Percentiles rank a stretch among this genome's conserved stretches.
Conservation (phyloP, 352 stramenopile species). For the Pythium grandisporangium region DNA sequence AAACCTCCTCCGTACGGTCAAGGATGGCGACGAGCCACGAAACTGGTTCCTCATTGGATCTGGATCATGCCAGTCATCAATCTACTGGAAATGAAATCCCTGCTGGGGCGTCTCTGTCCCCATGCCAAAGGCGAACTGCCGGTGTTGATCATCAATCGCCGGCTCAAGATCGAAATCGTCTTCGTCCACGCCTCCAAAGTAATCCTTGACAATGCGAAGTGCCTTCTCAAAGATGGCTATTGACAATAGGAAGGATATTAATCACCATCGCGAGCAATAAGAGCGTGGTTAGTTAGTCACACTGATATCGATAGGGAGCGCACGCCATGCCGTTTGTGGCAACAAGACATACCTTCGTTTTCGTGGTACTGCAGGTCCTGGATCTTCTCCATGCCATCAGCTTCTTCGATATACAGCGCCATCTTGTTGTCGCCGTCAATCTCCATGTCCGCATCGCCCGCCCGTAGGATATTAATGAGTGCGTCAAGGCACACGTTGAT, state of each 20-base stretch:
- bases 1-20: too few species aligned
- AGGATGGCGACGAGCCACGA: too few species aligned
- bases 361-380: constrained; percentile 97
- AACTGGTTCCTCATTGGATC: too few species aligned
- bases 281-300: too few species aligned
- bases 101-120: constrained; percentile 6
- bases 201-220: constrained; percentile 94
- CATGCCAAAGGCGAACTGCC: constrained; percentile 67
- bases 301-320: too few species aligned
- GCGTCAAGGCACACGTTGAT: constrained; percentile 97
- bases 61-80: too few species aligned
- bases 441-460: constrained; percentile 83
- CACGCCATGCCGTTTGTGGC: too few species aligned
- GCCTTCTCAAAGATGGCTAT: constrained; percentile 93
- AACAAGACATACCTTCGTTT: constrained; percentile 88
- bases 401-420: constrained; percentile 94
- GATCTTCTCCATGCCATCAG: constrained; percentile 94
- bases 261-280: too few species aligned
- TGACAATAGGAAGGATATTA: too few species aligned
- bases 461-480: constrained; percentile 90
- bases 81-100: constrained; percentile 11
- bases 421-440: constrained; percentile 91
- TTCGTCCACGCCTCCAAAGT: constrained; percentile 97
- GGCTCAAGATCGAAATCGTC: constrained; percentile 71
- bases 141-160: constrained; percentile 29